Evolutionary conservation across 371 early-diverging fungal species (phyloP), one percentile per base, ranked within the genome.

Genomic region (Syncephalis fuscata): DNA sequence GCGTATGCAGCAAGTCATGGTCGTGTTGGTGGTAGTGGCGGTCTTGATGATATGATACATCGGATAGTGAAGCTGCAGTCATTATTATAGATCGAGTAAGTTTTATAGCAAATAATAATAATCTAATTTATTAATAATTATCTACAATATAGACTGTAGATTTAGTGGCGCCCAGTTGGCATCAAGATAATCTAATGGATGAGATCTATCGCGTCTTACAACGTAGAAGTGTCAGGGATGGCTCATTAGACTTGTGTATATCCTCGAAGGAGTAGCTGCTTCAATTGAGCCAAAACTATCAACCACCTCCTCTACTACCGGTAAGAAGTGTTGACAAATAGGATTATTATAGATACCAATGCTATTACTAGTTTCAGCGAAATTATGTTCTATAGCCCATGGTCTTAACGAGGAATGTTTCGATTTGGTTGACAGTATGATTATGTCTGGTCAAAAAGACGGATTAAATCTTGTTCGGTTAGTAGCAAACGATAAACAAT

Each of bases 81-180:
- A 24, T 44, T 4, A 44, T 44, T 44, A 44, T 44, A 11, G 44
- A 44, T 44, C 44, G 44, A 22, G 44, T 44, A 44, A 19, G 44
- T 20, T 11, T 11, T 3, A 22, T 14, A 4, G 3, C 20, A 44
- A 4, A 3, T 14, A 7, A 4, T 20, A 3, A n/a, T n/a, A 40
- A n/a, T 3, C 20, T 7, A 7, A 5, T n/a, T 5, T 17, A 40
- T 4, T 20, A 44, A 44, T 11, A 20, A 11, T 24, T 44, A 22
- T 14, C 44, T 3, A 44, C 20, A 21, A 22, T 5, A 22, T 22
- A 44, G 44, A 44, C 22, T 14, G 14, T 44, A 22, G 44, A 44
- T 24, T 9, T 44, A 24, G 44, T 44, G 14, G 44, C 21, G 11
- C 44, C 44, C 19, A 22, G 22, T 14, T 22, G 14, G 22, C 44